Evolutionary conservation across 129 eudicot species (phyloP).

Genomic region (carrot (Daucus carota)): DNA sequence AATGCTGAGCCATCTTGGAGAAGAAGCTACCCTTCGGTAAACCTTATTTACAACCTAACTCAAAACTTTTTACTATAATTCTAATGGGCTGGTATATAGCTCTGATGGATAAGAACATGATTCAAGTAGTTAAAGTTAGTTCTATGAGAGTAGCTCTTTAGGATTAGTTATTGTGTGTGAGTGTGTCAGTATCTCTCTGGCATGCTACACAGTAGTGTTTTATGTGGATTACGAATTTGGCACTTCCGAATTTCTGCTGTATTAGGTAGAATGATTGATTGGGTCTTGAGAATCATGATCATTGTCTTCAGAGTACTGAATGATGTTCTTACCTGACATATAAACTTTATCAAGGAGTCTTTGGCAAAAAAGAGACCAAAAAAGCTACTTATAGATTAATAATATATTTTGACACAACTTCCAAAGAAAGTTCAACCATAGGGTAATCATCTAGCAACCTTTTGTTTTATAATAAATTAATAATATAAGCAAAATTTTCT

Average conservation of each 20-base stretch:
- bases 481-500: no score
- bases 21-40: slow-evolving; percentile 75
- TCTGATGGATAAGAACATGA: not conserved
- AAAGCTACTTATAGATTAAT: no score
- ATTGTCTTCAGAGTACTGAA: not conserved
- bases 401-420: no score
- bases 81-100: not conserved
- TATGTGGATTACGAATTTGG: not conserved
- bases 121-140: not conserved
- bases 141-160: not conserved
- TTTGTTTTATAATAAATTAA: no score
- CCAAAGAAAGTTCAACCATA: no score
- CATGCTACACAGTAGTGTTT: not conserved
- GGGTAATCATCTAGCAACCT: no score
- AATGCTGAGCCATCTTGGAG: slow-evolving; percentile 70
- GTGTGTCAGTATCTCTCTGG: not conserved
- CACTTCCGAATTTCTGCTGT: not conserved
- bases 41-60: slow-evolving; percentile 15
- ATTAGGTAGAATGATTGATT: not conserved
- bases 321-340: not conserved
- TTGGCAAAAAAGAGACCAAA: no score
- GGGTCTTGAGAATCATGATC: not conserved
- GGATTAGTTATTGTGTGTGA: not conserved
- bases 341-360: no score
- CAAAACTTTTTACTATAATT: slow-evolving; percentile 10